Percentiles rank a stretch among this genome's conserved stretches.
These are phyloP conservation scores for Talaromyces proteolyticus DNA, from an alignment of 495 filamentous ascomycete species.

Conservation along the genomic window DNA sequence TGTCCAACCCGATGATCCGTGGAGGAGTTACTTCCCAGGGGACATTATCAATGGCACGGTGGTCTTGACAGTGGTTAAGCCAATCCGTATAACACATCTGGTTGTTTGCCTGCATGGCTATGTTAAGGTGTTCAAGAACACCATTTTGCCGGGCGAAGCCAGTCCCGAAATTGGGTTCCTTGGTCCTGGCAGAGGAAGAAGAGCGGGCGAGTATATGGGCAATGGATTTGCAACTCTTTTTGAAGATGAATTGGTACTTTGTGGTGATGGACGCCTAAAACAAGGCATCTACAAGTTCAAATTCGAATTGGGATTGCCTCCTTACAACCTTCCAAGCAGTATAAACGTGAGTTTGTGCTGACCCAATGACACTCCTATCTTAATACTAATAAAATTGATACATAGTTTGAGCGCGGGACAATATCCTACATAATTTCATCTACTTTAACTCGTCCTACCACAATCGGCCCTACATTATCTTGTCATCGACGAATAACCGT, in stretches of 20 bases:
- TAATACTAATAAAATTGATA: neutral
- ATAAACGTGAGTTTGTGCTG: conserved; percentile 66
- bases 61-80: conserved; percentile 71
- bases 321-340: conserved; percentile 80
- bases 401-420: conserved; percentile 89
- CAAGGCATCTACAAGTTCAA: conserved; percentile 86
- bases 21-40: conserved; percentile 74
- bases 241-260: conserved; percentile 84
- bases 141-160: conserved; percentile 57
- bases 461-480: conserved; percentile 71
- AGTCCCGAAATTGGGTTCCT: conserved; percentile 38
- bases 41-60: conserved; percentile 68
- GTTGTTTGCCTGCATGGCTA: conserved; percentile 82
- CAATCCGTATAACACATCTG: conserved; percentile 84
- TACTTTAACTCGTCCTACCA: conserved; percentile 83
- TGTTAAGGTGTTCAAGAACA: conserved; percentile 80
- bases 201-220: conserved; percentile 62
- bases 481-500: conserved; percentile 77
- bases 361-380: neutral
- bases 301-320: conserved; percentile 78
- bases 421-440: conserved; percentile 87
- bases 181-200: conserved; percentile 49
- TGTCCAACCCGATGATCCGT: conserved; percentile 70
- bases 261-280: conserved; percentile 82
- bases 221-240: conserved; percentile 84